Evolutionary conservation across 164 flowering plant species (phyloP), one percentile per base, ranked within the genome.

Genomic region (Brasenia schreberi): DNA sequence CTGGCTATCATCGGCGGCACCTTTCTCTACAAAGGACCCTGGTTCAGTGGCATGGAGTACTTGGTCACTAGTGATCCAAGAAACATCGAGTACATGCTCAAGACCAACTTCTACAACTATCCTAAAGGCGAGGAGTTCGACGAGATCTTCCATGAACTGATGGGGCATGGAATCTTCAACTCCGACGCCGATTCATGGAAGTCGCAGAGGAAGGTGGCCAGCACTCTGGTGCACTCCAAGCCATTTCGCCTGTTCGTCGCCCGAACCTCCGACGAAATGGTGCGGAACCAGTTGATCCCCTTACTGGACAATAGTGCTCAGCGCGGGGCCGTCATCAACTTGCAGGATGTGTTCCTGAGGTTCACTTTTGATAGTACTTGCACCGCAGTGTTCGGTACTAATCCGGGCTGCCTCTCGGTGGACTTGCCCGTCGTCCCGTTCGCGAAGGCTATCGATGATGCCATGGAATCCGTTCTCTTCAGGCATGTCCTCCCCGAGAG

Each of bases 121-220:
- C 78, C 70, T 1, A 82, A 82, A 62, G 86, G 86, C 4, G 64
- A 66, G 1, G 71, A 67, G 0, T 82, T 81, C 62, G 65, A 12
- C 53, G 65, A 68, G 9, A 72, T 81, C 6, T 81, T 84, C 56
- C 83, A 78, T 12, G 52, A 73, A 14, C 70, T 81, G 19, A 61
- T 61, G 63, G 88, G 84, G 59, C 83, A 79, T 52, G 88, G 83
- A 49, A 79, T 84, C 5, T 72, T 84, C 68, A 73, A 70, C 6
- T 42, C 77, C 1, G 86, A 82, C 44, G 60, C 17, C 18, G 71
- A 67, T 0, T 4, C 39, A 5, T 74, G 77, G 71, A 43, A 43
- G 27, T 43, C 18, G n/a, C 73, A 65, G 49, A 64, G 77, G 33
- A 70, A 67, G 65, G 65, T 65, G 66, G 65, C 43, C 9, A 69